Base-by-base conservation (phyloP, 2,329 filamentous ascomycete species). In the Aciculosporium take region DNA sequence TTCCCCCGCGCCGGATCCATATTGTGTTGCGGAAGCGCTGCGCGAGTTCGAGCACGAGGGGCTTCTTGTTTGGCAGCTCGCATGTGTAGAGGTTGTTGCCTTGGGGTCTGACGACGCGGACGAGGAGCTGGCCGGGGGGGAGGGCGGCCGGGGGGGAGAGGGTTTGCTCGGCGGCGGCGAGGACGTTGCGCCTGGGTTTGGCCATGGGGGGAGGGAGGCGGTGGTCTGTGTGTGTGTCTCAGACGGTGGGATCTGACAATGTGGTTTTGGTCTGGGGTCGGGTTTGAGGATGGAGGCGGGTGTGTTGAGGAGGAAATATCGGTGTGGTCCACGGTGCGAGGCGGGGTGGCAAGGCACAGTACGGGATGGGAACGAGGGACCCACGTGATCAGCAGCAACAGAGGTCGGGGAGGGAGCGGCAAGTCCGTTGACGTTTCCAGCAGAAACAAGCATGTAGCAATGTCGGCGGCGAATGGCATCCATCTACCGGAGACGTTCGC, bases 41-140 rank as follows among this genome's bases (percentile, higher is more conserved):
- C 8, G 84, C 81, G 17, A 98, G 75, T 66, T 95, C 87, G 18
- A 87, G 80, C 15, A 93, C 66, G 30, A 89, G 61, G 6, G 71
- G 64, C 53, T 77, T 73, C 44, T 74, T 72, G 51, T 71, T 69
- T 20, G 88, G 78, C 24, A 88, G 66, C 55, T 80, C 71, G 55
- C 89, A 85, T 33, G 74, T 74, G 68, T 94, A 96, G 32, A 94
- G 69, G 60, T 84, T 93, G 65, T 94, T 94, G 50, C 89, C 89
- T 51, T 87, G 81, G 33, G 82, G 82, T 59, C 84, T 84, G 55
- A 84, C 64, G 44, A 95, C 79, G 43, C 79, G 82, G 15, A 84
- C 86, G 45, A 98, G 74, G 39, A 69, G 68, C 54, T 67, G 88
- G 66, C 56, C 81, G 59, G 57, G 66, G 59, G 63, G 77, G 57